Base-by-base conservation (phyloP, 1,284 basidiomycete species). In the Heimioporus retisporus region DNA sequence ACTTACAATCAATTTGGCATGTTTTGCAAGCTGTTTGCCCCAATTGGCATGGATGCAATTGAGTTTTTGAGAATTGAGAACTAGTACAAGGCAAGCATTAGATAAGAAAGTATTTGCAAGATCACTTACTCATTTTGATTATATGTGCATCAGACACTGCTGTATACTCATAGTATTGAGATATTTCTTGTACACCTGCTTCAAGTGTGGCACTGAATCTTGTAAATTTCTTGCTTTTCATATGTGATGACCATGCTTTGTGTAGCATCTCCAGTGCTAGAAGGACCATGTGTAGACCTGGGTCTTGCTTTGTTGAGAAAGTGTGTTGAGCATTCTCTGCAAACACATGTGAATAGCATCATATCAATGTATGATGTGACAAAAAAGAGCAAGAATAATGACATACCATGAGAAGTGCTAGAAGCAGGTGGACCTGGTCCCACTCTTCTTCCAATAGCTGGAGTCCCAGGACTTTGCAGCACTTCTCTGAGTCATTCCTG, bases 111-210 rank as follows among this genome's bases (percentile, higher is more conserved):
- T 51, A 43, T 31, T 75, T 67, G 61, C 77, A 80, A 55, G 62
- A 14, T n/a, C 55, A 76, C 74, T 19, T 59, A 57, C 23, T 68
- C 55, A 81, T 71, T 4, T 53, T 71, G 65, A 81, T 55, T 65
- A 69, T 63, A 66, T 69, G 53, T 1, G 16, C 35, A 14, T 70
- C 25, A 0, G 61, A 63, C 0, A 35, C 42, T 69, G 75, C 59
- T 2, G 35, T 69, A 19, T 1, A 0, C 40, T 50, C 35, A 60
- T 64, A 69, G 54, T 81, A 81, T 0, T 76, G 61, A 8, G 69
- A 56, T 3, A 81, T 66, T 64, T 80, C 80, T 6, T 55, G 14
- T 8, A 72, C 63, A 1, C 66, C 79, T 2, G 68, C 74, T 18
- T 69, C 35, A 4, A 81, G 63, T 0, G 68, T 70, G 3, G 58